Base-by-base conservation (phyloP, 2,329 filamentous ascomycete species). In the Aspergillus glaucus region DNA sequence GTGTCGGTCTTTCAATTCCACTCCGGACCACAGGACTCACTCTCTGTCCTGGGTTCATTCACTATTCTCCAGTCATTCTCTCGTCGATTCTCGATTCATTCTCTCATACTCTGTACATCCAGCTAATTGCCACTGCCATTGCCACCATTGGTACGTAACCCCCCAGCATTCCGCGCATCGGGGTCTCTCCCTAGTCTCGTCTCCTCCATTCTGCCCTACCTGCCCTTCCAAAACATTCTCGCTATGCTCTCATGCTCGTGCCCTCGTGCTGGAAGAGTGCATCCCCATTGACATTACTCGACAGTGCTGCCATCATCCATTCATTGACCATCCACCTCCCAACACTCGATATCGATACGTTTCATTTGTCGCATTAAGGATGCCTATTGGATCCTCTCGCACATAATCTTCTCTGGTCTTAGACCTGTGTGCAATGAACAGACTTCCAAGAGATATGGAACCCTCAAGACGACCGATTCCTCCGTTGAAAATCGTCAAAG, bases 401-500 rank as follows among this genome's bases (percentile, higher is more conserved):
- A 54, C 48, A 49, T 67, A 61, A 67, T 59, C n/a, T 1, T 30
- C 26, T 30, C 54, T 52, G 63, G 63, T 66, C 62, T 50, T 56
- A 61, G 64, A 64, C 61, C 62, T 53, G 47, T 50, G 49, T 50
- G 55, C 14, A 37, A 43, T 36, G 30, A 46, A 47, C 40, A n/a
- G 22, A 26, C 3, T 43, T 28, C n/a, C 22, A 10, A 50, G 55
- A 61, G 58, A 57, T 36, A 67, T 67, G 63, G 63, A 62, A 55
- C 52, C 62, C 55, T 64, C 63, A 52, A 66, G 61, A 57, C 58
- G 61, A 49, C 62, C 67, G 44, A 63, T 70, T 50, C 64, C 66
- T 46, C 67, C 67, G 39, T 62, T 70, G 50, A 67, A 70, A 51
- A 64, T 69, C 48, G 60, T 60, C 50, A 70, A 70, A 54, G 61